Conservation (phyloP, 1,284 basidiomycete species). For the Moniliella sp. region DNA sequence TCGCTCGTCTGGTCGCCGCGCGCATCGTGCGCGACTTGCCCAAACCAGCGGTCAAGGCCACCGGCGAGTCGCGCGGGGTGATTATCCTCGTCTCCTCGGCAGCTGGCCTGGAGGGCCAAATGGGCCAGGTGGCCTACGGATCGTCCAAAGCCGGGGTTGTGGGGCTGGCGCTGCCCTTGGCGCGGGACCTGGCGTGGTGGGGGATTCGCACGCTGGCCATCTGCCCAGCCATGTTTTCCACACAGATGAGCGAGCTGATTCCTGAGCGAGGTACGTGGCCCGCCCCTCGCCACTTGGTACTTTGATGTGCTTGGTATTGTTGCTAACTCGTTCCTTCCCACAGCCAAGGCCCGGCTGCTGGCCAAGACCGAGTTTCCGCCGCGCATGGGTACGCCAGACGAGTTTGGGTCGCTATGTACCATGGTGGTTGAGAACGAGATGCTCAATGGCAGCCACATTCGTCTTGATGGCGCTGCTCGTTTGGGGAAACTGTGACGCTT, state of each 20-base stretch:
- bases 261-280: slow-evolving; percentile 5
- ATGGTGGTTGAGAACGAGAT: slow-evolving; percentile 25
- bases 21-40: slow-evolving; percentile 16
- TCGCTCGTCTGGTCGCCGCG: slow-evolving; percentile 29
- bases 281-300: not conserved
- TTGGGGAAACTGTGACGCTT: slow-evolving; percentile 21
- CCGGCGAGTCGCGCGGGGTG: slow-evolving; percentile 19
- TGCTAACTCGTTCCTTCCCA: not conserved
- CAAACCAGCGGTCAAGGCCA: slow-evolving; percentile 8
- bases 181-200: slow-evolving; percentile 31
- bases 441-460: slow-evolving; percentile 20
- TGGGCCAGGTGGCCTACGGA: slow-evolving; percentile 30
- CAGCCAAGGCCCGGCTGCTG: slow-evolving; percentile 6
- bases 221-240: slow-evolving; percentile 4
- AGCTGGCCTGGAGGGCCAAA: slow-evolving; percentile 32
- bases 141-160: slow-evolving; percentile 30
- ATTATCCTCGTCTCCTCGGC: slow-evolving; percentile 31
- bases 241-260: slow-evolving; percentile 29
- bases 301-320: not conserved
- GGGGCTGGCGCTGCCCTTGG: slow-evolving; percentile 31
- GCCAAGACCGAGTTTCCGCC: slow-evolving; percentile 8
- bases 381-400: not conserved
- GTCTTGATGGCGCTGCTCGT: slow-evolving; percentile 25
- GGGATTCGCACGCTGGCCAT: slow-evolving; percentile 18
- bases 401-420: not conserved